A percentile compares a stretch with the other conserved stretches of the same genome.
phyloP scores from a whole-genome alignment of 345 rosid genomes.

The Heritiera fomes region DNA sequence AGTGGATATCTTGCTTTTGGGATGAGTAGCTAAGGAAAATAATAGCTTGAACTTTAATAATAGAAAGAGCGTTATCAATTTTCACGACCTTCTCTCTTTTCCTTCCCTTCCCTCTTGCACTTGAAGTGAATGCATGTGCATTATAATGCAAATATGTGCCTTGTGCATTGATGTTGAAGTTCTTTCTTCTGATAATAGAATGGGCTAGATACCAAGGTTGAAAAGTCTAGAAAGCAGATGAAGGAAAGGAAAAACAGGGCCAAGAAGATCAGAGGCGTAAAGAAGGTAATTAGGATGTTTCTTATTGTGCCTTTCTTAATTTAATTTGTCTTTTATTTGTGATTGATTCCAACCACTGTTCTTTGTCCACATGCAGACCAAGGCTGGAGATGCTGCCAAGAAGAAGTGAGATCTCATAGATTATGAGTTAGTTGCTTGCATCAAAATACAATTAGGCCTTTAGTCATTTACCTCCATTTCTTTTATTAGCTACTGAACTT shows the following conservation, averaged over 20 bases:
- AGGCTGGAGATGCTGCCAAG: too few relatives aligned
- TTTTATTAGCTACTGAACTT: not conserved
- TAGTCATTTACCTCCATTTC: not conserved
- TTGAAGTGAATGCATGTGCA: not conserved
- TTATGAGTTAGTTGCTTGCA: too few relatives aligned
- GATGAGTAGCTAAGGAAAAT: not conserved
- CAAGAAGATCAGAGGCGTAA: conserved; percentile 34
- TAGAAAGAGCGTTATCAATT: not conserved
- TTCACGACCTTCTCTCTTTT: not conserved
- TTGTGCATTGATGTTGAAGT: not conserved
- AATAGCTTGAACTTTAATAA: not conserved
- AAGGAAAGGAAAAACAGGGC: conserved; percentile 38
- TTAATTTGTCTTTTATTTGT: not conserved
- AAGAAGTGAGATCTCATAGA: too few relatives aligned
- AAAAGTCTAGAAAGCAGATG: conserved; percentile 38
- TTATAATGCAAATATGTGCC: too few relatives aligned
- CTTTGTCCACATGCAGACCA: conserved; percentile 23
- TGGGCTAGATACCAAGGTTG: conserved; percentile 33
- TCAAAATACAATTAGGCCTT: too few relatives aligned
- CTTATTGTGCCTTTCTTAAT: not conserved
- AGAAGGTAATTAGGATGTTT: conserved; percentile 28
- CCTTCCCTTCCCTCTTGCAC: not conserved
- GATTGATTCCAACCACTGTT: not conserved
- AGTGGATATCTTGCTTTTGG: not conserved
- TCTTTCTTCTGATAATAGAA: conserved; percentile 20